Evolutionary conservation across 2,329 filamentous ascomycete genomes (phyloP), one percentile per base, ranked within the genome.

Genomic region (Phialophora chinensis): DNA sequence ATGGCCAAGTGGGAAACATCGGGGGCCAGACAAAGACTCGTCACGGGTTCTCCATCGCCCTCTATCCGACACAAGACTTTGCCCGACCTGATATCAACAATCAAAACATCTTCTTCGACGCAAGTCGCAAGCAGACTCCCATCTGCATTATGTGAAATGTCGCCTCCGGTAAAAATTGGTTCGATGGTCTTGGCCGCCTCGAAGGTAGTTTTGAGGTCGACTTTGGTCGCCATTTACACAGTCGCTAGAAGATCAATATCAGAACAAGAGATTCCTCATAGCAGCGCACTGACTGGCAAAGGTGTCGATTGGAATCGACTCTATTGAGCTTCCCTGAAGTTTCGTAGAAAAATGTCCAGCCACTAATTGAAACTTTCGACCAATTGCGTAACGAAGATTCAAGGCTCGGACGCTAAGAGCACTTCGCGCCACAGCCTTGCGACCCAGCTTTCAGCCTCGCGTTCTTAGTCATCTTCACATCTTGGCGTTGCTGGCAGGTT

Each of bases 141-240:
- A 79, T 88, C 87, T 77, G 89, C 87, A 82, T 94, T 92, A 68
- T 98, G 86, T 33, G 92, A 88, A 66, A 96, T 88, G 71, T 91
- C 90, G 52, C 95, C 95, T 62, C 95, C 95, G 1, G 94, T 97
- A 76, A 95, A 97, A 58, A 98, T 94, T 23, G 95, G 95, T 73
- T 93, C 91, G 63, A 99, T 91, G 56, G 92, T 91, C 74, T 90
- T 88, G 71, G 86, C 86, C 66, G 90, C 87, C 75, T 96, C 91
- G 78, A 97, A 99, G 3, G 94, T 97, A 42, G 71, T 72, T 83
- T 93, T 96, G 73, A 85, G 78, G 49, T 81, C 81, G 68, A 84
- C 79, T 77, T 85, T 84, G 74, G 85, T 85, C 72, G 82, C 81
- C 83, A 85, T 85, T 47, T 31, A 14, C 25, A 29, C 27, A 17